Base-by-base conservation (phyloP, 805 yeast genomes). In the Diddensiella caesifluorescens region DNA sequence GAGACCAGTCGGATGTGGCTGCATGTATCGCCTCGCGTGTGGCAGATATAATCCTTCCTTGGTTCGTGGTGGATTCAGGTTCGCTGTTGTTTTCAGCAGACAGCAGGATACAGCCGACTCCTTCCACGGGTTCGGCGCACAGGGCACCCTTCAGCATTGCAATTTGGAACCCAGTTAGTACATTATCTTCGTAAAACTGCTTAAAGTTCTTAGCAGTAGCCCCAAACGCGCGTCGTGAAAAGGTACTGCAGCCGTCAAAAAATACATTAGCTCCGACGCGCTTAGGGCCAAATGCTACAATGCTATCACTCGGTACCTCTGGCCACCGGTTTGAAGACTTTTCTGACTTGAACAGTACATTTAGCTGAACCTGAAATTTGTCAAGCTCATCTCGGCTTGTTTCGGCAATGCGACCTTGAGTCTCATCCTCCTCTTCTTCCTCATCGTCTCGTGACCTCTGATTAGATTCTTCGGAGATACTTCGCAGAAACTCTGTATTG, bases 131-230 rank as follows among this genome's bases (percentile, higher is more conserved):
- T 60, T 92, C 99, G 3, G 82, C 75, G 0, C 90, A 81, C 34
- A 92, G 68, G 0, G 97, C 97, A 2, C 99, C 99, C 57, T 80
- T 85, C 31, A 72, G 69, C 35, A 78, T 75, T 3, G 95, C 86
- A 28, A 87, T 63, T 58, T 86, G 94, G 62, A 88, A 89, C 1
- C 95, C 98, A 51, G 83, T 81, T 35, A 84, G 56, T 2, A 90
- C 62, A 53, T 81, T 77, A 39, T 80, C 79, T 48, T 78, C 83
- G 55, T 66, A 74, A 38, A 65, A 68, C 45, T 38, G 29, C 27
- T 21, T 13, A n/a, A 34, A 16, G 2, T 27, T n/a, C 6, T 32
- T 28, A 10, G 27, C 23, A 5, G 34, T 42, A 19, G 35, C 21
- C 15, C 42, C 41, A 26, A 65, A 61, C 30, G 70, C 39, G 26